Evolutionary conservation across 164 flowering plant species (phyloP).

Genomic region (Kalanchoe fedtschenkoi): DNA sequence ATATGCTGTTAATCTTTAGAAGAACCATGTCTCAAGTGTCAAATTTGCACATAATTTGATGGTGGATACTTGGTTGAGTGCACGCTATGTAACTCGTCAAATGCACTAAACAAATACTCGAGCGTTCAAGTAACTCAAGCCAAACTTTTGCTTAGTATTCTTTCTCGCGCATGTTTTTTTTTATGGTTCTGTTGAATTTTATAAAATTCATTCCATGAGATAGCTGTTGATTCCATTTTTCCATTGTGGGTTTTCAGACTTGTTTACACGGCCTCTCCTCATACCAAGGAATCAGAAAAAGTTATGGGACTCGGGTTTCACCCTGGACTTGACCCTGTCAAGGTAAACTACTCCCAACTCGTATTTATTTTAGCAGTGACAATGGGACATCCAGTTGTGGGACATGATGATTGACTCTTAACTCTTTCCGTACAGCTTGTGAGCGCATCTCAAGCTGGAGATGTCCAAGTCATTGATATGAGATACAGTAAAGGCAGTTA

Average conservation of each 20-base stretch:
- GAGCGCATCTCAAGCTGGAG: conserved; percentile 95
- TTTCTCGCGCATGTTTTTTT: not conserved
- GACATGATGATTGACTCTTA: not conserved
- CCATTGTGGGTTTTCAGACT: conserved; percentile 30
- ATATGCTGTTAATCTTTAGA: not conserved
- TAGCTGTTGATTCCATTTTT: not conserved
- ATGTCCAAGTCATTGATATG: conserved; percentile 80
- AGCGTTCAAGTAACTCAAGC: too few relatives aligned
- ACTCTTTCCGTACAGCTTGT: conserved; percentile 31
- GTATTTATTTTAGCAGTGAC: not conserved
- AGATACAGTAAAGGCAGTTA: conserved; percentile 45
- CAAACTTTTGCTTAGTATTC: too few relatives aligned
- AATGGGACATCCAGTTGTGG: not conserved
- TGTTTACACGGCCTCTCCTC: conserved; percentile 59
- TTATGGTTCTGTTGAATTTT: not conserved
- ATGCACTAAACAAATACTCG: too few relatives aligned
- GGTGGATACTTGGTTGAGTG: too few relatives aligned
- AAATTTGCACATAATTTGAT: too few relatives aligned
- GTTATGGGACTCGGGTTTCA: conserved; percentile 88
- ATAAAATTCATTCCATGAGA: not conserved
- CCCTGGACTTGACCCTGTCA: conserved; percentile 79
- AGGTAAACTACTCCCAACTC: conserved; percentile 29
- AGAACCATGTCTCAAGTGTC: not conserved
- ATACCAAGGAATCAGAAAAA: conserved; percentile 52
- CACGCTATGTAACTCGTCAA: too few relatives aligned